A percentile compares a stretch with the other conserved stretches of the same genome.
phyloP scores from a whole-genome alignment of 2,329 filamentous ascomycete genomes.

The Fusarium luffae region DNA sequence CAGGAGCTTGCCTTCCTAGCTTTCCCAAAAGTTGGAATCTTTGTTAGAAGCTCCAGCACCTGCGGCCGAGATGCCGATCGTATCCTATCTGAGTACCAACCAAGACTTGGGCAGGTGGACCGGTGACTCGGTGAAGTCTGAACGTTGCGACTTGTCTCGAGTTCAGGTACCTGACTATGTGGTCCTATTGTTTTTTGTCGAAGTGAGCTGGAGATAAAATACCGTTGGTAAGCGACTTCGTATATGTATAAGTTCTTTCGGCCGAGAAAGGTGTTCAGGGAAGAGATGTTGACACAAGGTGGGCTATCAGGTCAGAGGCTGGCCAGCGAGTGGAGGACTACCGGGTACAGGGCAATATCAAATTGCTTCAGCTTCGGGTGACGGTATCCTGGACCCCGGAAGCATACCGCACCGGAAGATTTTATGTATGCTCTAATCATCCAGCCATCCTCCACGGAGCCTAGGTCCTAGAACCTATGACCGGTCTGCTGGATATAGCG shows the following conservation, averaged over 20 bases:
- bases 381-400: constrained; percentile 23
- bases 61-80: constrained; percentile 34
- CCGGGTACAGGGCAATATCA: not conserved
- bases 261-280: constrained; percentile 1
- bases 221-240: constrained; percentile 4
- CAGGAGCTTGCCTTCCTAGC: not conserved
- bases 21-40: constrained; percentile 15
- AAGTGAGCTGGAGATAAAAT: not conserved
- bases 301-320: not conserved
- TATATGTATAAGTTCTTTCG: constrained; percentile 4
- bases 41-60: constrained; percentile 3
- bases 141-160: constrained; percentile 18
- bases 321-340: constrained; percentile 8
- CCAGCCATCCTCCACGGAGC: not conserved
- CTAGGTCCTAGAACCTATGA: not conserved
- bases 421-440: not conserved
- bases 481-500: constrained; percentile 9
- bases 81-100: constrained; percentile 29
- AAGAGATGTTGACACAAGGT: not conserved
- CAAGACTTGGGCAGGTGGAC: constrained; percentile 27
- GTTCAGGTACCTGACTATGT: not conserved
- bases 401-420: constrained; percentile 15
- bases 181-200: not conserved
- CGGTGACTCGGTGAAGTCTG: constrained; percentile 29
- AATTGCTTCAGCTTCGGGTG: constrained; percentile 13